Percentiles rank a stretch among this genome's conserved stretches.
Evolutionary conservation across 495 filamentous ascomycete species (phyloP).

Genomic region (Beverwykella pulmonaria): DNA sequence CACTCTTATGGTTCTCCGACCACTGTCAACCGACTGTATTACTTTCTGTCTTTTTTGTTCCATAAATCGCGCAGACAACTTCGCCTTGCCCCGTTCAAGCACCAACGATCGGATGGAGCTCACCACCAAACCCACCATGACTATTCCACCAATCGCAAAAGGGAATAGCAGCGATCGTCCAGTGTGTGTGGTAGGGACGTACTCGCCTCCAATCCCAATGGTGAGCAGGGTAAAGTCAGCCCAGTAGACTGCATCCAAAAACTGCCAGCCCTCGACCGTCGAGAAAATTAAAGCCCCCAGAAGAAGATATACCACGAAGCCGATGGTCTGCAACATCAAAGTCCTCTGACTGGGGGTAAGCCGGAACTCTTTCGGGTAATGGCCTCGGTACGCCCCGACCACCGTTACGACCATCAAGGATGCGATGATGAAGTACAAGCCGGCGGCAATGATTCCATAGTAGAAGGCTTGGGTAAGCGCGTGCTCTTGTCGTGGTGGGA

Average conservation of each 20-base stretch:
- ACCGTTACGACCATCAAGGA: conserved; percentile 71
- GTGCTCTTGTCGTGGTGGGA: conserved; percentile 49
- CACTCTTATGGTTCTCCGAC: conserved; percentile 54
- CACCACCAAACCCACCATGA: conserved; percentile 78
- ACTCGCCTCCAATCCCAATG: conserved; percentile 73
- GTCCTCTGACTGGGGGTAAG: conserved; percentile 76
- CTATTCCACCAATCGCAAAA: conserved; percentile 77
- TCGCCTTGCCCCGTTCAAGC: conserved; percentile 72
- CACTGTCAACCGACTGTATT: conserved; percentile 55
- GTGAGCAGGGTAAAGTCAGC: conserved; percentile 84
- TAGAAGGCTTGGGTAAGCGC: conserved; percentile 76
- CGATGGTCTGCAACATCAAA: conserved; percentile 85
- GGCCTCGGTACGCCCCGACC: conserved; percentile 62
- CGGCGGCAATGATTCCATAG: conserved; percentile 76
- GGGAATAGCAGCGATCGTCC: conserved; percentile 75
- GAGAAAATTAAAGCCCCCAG: conserved; percentile 72
- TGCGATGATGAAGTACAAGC: conserved; percentile 74
- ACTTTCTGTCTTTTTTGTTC: conserved; percentile 67
- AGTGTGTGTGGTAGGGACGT: conserved; percentile 61
- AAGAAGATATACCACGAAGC: conserved; percentile 74
- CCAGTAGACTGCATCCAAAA: conserved; percentile 80
- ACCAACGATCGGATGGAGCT: conserved; percentile 80
- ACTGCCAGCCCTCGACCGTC: conserved; percentile 75
- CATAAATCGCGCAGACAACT: conserved; percentile 67
- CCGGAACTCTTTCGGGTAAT: conserved; percentile 70